Percentiles rank a stretch among this genome's conserved stretches.
Conservation (phyloP, 1,284 basidiomycete species). For the Naganishia liquefaciens region DNA sequence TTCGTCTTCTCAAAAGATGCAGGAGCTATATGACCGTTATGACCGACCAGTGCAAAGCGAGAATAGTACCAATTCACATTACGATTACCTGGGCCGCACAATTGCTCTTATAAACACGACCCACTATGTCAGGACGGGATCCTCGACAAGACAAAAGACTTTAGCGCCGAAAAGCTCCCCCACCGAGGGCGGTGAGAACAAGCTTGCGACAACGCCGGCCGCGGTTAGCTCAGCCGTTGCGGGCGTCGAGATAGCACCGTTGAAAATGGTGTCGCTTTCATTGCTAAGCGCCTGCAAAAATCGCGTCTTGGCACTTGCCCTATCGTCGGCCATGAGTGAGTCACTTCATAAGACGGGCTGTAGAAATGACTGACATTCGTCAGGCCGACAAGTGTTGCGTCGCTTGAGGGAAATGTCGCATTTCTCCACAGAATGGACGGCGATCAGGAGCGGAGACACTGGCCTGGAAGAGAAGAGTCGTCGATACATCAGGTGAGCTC, state of each 20-base stretch:
- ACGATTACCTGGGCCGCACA: not conserved
- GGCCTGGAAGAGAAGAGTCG: constrained; percentile 52
- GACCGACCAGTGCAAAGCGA: too few relatives aligned
- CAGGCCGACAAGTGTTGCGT: not conserved
- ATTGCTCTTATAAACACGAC: constrained; percentile 16
- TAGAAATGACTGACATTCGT: not conserved
- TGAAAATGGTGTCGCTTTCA: too few relatives aligned
- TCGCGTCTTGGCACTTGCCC: too few relatives aligned
- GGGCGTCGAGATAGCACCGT: constrained; percentile 9
- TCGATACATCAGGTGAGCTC: constrained; percentile 50
- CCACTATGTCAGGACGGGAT: constrained; percentile 21
- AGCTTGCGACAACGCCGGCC: too few relatives aligned
- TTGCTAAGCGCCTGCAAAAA: too few relatives aligned
- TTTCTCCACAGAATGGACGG: constrained; percentile 4
- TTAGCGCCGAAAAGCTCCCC: not conserved
- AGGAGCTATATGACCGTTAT: constrained; percentile 3
- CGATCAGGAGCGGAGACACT: constrained; percentile 40
- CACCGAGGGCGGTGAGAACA: not conserved
- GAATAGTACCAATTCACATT: too few relatives aligned
- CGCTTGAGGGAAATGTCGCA: not conserved
- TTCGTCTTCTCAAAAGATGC: constrained; percentile 1
- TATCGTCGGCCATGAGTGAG: too few relatives aligned
- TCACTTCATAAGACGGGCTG: too few relatives aligned
- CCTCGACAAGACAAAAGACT: not conserved
- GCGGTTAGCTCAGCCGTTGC: constrained; percentile 20